Evolutionary conservation across 2,329 filamentous ascomycete species (phyloP), one percentile per base, ranked within the genome.

Genomic region (Penicillium sp.): DNA sequence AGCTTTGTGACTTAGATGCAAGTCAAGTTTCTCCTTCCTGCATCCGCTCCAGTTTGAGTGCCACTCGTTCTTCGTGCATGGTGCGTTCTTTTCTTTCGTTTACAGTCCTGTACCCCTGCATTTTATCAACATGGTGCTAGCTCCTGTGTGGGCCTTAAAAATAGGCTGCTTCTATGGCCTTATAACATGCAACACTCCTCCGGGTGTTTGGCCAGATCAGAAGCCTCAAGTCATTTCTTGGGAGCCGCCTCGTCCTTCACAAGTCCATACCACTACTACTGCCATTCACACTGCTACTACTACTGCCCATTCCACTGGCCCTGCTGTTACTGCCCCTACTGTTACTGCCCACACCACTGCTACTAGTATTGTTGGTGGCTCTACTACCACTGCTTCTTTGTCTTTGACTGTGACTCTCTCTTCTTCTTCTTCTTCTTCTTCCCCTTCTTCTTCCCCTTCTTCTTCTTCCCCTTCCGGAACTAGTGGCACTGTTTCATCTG

Each of bases 161-260:
- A 40, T 67, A 28, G 68, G 63, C 28, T 73, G 70, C 55, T 74
- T 67, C 67, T 70, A 69, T 51, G 72, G 70, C 38, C 59, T 74
- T 70, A 71, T 73, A 73, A 73, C 66, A 26, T 75, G 72, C 66
- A 64, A 65, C 57, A 71, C 72, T 52, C 62, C 62, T 65, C 71
- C 70, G 2, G 72, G 71, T 46, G 65, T 68, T 57, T 74, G 68
- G 70, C 67, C 70, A 37, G 52, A 67, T 22, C 48, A 52, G n/a
- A 63, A 52, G 5, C 71, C 71, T 37, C 66, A 66, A 48, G 66
- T 73, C 30, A 66, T 72, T 42, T 56, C 66, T 19, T 65, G 65
- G 55, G 55, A 59, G 43, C 62, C 64, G 57, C 63, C 66, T 33
- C 53, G 35, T 30, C 35, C 38, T 22, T 52, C 57, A 22, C 28